A percentile compares a stretch with the other conserved stretches of the same genome.
phyloP scores from a whole-genome alignment of 805 yeast genomes.

The Lipomyces mesembrius region DNA sequence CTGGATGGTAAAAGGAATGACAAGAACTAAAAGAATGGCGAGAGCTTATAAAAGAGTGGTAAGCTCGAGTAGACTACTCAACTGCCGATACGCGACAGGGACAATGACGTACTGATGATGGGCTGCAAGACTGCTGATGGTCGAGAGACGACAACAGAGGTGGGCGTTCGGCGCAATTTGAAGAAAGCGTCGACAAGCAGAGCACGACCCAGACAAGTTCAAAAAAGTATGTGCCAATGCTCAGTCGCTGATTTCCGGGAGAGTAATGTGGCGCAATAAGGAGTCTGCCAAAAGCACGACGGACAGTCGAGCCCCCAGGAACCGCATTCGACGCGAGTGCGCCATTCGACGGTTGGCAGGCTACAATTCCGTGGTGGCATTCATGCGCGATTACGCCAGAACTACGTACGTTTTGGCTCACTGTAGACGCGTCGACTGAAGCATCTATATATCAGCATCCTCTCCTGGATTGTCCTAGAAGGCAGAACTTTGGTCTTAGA shows the following conservation, averaged over 20 bases:
- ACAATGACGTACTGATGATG: background rate
- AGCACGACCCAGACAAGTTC: background rate
- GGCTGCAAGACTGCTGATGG: background rate
- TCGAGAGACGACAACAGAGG: background rate
- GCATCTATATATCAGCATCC: too few species aligned
- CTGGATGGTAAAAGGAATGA: background rate
- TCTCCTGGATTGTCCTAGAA: too few species aligned
- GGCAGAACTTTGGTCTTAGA: too few species aligned
- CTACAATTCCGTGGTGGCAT: background rate
- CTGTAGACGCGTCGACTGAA: background rate
- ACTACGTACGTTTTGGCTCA: too few species aligned
- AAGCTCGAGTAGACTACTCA: background rate
- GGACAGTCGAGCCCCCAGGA: background rate
- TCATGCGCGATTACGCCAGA: background rate
- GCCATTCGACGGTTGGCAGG: background rate
- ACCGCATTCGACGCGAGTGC: background rate
- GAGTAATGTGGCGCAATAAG: background rate
- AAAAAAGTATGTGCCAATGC: background rate
- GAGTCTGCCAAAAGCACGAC: background rate
- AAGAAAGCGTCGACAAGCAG: background rate
- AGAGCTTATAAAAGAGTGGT: constrained; percentile 5
- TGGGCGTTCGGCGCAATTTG: background rate
- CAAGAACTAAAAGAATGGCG: constrained; percentile 1
- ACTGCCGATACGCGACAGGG: background rate
- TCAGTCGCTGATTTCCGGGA: background rate